Conservation (phyloP, 306 rosid genomes). For the Pyrus betulifolia region DNA sequence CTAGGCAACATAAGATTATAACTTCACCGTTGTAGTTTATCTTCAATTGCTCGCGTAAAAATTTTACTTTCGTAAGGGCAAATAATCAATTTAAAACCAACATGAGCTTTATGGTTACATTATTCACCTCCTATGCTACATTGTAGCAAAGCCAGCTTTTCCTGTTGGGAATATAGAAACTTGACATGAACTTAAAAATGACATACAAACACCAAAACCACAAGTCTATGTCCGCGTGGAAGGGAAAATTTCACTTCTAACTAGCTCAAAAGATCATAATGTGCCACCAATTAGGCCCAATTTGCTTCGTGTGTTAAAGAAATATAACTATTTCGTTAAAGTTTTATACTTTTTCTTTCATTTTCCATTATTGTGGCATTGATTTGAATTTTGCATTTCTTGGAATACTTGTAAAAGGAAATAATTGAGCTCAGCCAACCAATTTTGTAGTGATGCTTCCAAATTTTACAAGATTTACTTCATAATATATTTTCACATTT, state of each 20-base stretch:
- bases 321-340: not conserved
- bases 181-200: not conserved
- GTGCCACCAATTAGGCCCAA: not conserved
- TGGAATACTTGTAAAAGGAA: not conserved
- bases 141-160: not conserved
- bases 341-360: not conserved
- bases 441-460: not conserved
- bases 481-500: not conserved
- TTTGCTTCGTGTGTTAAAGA: not conserved
- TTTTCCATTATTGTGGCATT: not conserved
- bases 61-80: not conserved
- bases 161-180: not conserved
- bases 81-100: not conserved
- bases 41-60: not conserved
- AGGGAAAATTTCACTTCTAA: not conserved
- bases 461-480: not conserved
- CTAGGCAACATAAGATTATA: not conserved
- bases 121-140: not conserved
- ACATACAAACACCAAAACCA: not conserved
- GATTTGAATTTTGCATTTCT: not conserved
- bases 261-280: not conserved
- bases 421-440: not conserved
- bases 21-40: not conserved
- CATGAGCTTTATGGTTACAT: not conserved
- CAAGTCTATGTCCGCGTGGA: not conserved